Evolutionary conservation across 345 rosid species (phyloP).

Genomic region (Boechera retrofracta): DNA sequence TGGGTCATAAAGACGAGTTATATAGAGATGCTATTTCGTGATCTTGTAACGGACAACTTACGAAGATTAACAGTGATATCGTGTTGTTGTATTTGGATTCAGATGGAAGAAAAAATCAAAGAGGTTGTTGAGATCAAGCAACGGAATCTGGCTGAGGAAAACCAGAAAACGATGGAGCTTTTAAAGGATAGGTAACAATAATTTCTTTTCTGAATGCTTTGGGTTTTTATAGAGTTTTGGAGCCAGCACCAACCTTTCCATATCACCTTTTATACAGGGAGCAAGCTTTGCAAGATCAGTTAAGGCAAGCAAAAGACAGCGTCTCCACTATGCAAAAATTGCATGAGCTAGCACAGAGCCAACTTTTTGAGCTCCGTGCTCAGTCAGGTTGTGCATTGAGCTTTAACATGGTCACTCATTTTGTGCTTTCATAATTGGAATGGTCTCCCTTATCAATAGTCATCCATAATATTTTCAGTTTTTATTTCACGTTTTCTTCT

Average conservation of each 20-base stretch:
- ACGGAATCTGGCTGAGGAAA: constrained; percentile 95
- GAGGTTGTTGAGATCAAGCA: constrained; percentile 99
- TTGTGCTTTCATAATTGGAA: constrained; percentile 12
- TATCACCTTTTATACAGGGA: constrained; percentile 60
- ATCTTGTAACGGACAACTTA: not conserved
- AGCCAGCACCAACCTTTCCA: constrained; percentile 16
- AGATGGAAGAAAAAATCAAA: constrained; percentile 99
- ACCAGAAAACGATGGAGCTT: constrained; percentile 91
- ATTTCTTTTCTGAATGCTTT: constrained; percentile 9
- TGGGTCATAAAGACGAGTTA: constrained; percentile 14
- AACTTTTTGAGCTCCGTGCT: constrained; percentile 91
- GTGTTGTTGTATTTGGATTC: constrained; percentile 33
- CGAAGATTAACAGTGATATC: constrained; percentile 3
- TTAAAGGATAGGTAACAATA: constrained; percentile 77
- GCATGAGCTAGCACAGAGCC: constrained; percentile 99
- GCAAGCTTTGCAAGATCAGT: constrained; percentile 94
- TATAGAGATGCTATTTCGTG: constrained; percentile 21
- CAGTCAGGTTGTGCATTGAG: constrained; percentile 78
- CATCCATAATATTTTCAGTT: not conserved
- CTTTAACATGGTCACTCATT: constrained; percentile 28
- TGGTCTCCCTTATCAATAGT: constrained; percentile 20
- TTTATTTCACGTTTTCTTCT: constrained; percentile 11
- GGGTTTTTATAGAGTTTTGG: constrained; percentile 12
- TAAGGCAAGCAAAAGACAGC: constrained; percentile 95
- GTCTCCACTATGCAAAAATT: constrained; percentile 91